Evolutionary conservation across 768 basidiomycete species (phyloP).

Genomic region (Boletales sp.): DNA sequence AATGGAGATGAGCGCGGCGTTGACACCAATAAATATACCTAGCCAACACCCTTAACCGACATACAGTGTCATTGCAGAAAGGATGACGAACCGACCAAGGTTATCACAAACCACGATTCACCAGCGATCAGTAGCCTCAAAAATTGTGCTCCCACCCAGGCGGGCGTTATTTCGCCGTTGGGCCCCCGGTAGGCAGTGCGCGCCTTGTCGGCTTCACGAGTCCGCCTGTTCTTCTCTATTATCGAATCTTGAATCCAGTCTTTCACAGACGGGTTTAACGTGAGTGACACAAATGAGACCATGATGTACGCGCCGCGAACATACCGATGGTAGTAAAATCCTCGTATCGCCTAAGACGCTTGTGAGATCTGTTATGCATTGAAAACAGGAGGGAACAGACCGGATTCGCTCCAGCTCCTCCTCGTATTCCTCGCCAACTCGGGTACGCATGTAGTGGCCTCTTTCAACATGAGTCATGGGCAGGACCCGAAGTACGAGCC

Average conservation of each 20-base stretch:
- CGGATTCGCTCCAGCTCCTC: constrained; percentile 68
- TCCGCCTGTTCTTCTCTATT: constrained; percentile 77
- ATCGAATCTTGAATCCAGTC: constrained; percentile 98
- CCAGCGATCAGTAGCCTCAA: constrained; percentile 61
- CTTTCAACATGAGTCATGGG: constrained; percentile 20
- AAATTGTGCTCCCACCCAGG: constrained; percentile 61
- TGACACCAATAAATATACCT: constrained; percentile 91
- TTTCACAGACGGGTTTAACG: constrained; percentile 28
- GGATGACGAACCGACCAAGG: constrained; percentile 74
- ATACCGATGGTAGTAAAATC: constrained; percentile 93
- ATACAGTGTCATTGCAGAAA: neutral
- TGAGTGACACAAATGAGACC: constrained; percentile 10
- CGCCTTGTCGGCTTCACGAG: constrained; percentile 46
- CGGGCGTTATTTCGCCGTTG: constrained; percentile 46
- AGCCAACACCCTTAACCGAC: constrained; percentile 6
- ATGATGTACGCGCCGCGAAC: constrained; percentile 19
- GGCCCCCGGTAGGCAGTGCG: constrained; percentile 47
- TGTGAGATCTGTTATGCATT: constrained; percentile 10
- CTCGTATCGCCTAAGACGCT: constrained; percentile 71
- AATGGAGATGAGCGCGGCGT: constrained; percentile 94
- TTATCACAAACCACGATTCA: constrained; percentile 91
- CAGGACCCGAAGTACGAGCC: neutral
- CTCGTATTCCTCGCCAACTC: constrained; percentile 43
- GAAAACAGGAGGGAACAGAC: constrained; percentile 32
- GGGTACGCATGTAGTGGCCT: constrained; percentile 22